A percentile compares a stretch with the other conserved stretches of the same genome.
phyloP scores from a whole-genome alignment of 805 yeast species.

The Ogataea parapolymorpha region DNA sequence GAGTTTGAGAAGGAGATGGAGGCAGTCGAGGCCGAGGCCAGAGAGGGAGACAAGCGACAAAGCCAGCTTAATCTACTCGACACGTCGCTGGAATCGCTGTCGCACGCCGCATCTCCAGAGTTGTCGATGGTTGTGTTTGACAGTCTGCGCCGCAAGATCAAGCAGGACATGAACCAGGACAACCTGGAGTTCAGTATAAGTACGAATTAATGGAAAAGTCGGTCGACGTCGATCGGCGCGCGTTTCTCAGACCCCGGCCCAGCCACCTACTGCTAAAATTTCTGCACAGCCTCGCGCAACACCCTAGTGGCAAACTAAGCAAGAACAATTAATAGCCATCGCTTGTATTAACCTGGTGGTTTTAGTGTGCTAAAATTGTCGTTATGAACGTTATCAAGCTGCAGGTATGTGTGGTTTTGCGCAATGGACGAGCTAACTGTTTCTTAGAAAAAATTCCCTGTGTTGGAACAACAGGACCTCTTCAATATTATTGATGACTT shows the following conservation, averaged over 20 bases:
- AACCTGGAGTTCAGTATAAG: slow-evolving; percentile 8
- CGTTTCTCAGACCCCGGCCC: slow-evolving; percentile 2
- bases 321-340: slow-evolving; percentile 2
- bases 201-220: slow-evolving; percentile 1
- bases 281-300: slow-evolving; percentile 9
- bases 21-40: slow-evolving; percentile 11
- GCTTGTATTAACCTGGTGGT: background rate
- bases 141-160: slow-evolving; percentile 15
- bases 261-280: background rate
- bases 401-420: slow-evolving; percentile 42
- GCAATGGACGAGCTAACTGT: background rate
- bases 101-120: slow-evolving; percentile 17
- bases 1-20: slow-evolving; percentile 31
- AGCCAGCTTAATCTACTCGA: slow-evolving; percentile 17
- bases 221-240: slow-evolving; percentile 4
- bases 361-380: background rate
- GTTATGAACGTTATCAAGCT: slow-evolving; percentile 62
- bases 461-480: slow-evolving; percentile 79
- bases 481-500: slow-evolving; percentile 84
- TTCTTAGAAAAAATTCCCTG: slow-evolving; percentile 74
- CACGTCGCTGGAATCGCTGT: slow-evolving; percentile 21
- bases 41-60: slow-evolving; percentile 4
- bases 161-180: slow-evolving; percentile 12
- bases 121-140: slow-evolving; percentile 18
- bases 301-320: slow-evolving; percentile 10